Evolutionary conservation across 2,329 filamentous ascomycete species (phyloP), one percentile per base, ranked within the genome.

Genomic region (Exophiala alcalophila): DNA sequence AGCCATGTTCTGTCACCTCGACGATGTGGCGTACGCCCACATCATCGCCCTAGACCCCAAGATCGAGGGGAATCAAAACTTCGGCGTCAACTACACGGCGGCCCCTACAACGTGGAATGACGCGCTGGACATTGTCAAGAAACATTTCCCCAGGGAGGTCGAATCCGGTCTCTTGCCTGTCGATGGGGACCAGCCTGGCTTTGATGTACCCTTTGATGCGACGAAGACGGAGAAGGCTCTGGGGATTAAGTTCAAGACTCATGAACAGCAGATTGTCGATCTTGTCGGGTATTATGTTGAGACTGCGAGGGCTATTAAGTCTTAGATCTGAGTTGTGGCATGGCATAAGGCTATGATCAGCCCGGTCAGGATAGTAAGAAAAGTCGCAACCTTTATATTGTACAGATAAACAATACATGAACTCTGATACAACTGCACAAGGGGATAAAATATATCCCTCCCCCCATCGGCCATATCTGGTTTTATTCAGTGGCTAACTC

Each of bases 61-160:
- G 16, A 18, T 45, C 12, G 11, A 10, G n/a, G 18, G 16, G 10
- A 18, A 26, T n/a, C 26, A 16, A 12, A 26, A 40, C 19, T 31
- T 45, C 9, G 35, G 35, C 6, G 27, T 33, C 15, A 19, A 16
- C 4, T 34, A 26, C 21, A 15, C 19, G 12, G 9, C 30, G 16
- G 28, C 15, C 4, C 10, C 11, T 27, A 24, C 34, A 19, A 19
- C 14, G 26, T 70, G 65, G 66, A 61, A 64, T 28, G 63, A 67
- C 9, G 58, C 61, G 1, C 59, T 62, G 4, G 39, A 36, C 2
- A 42, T 42, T 15, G 30, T 42, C 2, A 42, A 35, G 15, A 21
- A 15, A 14, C 19, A 19, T 11, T 42, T 35, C 19, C 39, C 39
- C 7, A 15, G 29, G 12, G 19, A 19, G 33, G 47, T 49, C 42